Base-by-base conservation (phyloP, 495 filamentous ascomycete genomes). In the Neurospora africana region DNA sequence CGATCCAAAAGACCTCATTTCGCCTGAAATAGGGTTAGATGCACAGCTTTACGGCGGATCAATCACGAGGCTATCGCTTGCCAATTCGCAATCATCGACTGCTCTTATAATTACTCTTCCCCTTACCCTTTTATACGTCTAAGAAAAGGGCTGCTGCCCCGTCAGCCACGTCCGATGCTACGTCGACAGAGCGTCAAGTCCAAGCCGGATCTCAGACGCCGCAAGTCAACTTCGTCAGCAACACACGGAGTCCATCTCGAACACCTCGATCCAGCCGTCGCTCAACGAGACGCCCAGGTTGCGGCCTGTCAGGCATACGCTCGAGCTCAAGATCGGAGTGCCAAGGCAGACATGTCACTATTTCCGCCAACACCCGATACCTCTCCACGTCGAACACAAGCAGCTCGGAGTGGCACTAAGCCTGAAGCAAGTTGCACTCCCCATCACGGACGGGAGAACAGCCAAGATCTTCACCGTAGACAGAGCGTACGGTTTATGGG, bases 301-400 rank as follows among this genome's bases (percentile, higher is more conserved):
- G 92, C 92, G 68, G 91, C 92, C n/a, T 84, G 83, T 33, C 80
- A 85, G 73, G 91, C 92, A 47, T 93, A 89, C 81, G 78, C 82
- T 17, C 85, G 87, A 72, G 89, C 89, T 40, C 85, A 80, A 53
- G 84, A 84, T 72, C 81, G 85, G 11, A 65, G 27, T 65, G 77
- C 74, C n/a, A 84, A 78, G 68, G 75, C 82, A 69, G 84, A 86
- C 44, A 76, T 84, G 72, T 73, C 75, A 6, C 75, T 78, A 0
- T 79, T 78, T 19, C 79, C 76, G 23, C 70, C 74, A 76, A 83
- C 73, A 68, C 72, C 71, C 43, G 79, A 76, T 33, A 73, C 74
- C 15, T 73, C 73, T 41, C 61, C 75, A 35, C 72, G 75, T n/a
- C 75, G 72, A 53, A 65, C 27, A 8, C 69, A 69, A 27, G 36